Evolutionary conservation across 805 yeast genomes (phyloP), one percentile per base, ranked within the genome.

Genomic region (Zygoascus ofunaensis): DNA sequence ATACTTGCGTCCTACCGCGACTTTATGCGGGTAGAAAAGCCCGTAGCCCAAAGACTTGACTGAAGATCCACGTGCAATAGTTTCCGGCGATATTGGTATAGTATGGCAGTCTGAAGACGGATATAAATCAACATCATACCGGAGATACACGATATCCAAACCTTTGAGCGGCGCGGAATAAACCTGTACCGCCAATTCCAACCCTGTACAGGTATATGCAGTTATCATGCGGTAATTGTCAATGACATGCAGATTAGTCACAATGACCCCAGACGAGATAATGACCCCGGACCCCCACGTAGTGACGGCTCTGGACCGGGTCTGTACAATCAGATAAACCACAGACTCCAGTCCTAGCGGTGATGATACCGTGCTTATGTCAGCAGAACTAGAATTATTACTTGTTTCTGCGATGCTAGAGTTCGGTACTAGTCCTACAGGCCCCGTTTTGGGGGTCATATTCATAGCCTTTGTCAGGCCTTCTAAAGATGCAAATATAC

Each of bases 261-360:
- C 58, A 14, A 63, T 52, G 1, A 57, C 46, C 4, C 49, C 49
- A 2, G 50, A 48, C 12, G 47, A 52, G 2, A 63, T 44, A 15
- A 63, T 45, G 2, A 64, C 60, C 5, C 66, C 68, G 1, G 68
- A 62, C 0, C 68, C 68, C 68, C 68, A 63, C 5, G 55, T 48
- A 2, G 49, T 46, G 12, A 55, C 40, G n/a, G 50, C 48, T 2
- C 62, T 61, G 1, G 39, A 37, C n/a, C 33, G 22, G 4, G 34
- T 26, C 10, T 17, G 21, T 3, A 37, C 41, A 4, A 37, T 18
- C 3, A 37, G 41, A 24, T 24, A 22, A 4, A 37, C 41, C 14
- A 26, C 21, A 5, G 41, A 24, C 7, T 14, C 20, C 15, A 17
- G 14, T 19, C 8, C 34, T 28, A 5, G 50, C 53, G 7, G 48